phyloP scores from a whole-genome alignment of 2,329 filamentous ascomycete genomes.

The Penicillium sclerotigenum region DNA sequence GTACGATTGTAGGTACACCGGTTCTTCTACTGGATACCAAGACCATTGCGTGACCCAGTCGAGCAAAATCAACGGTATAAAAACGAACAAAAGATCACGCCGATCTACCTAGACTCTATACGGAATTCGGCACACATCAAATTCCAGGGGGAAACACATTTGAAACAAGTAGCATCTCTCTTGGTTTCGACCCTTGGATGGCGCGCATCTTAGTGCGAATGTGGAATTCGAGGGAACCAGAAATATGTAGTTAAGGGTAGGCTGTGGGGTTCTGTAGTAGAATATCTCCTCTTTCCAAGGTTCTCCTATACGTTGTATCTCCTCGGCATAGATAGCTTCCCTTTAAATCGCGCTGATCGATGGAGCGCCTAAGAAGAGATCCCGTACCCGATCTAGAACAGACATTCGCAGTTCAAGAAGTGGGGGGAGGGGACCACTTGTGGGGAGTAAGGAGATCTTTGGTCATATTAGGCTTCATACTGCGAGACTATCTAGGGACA shows the following conservation, averaged over 20 bases:
- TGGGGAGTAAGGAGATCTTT: not conserved
- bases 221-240: not conserved
- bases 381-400: slow-evolving; percentile 1
- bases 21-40: not conserved
- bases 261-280: not conserved
- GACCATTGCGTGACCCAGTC: not conserved
- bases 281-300: not conserved
- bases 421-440: not conserved
- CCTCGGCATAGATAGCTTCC: not conserved
- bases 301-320: not conserved
- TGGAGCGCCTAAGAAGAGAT: not conserved
- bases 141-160: not conserved
- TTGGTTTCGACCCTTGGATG: not conserved
- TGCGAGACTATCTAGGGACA: not conserved
- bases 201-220: not conserved
- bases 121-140: not conserved
- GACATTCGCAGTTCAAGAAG: not conserved
- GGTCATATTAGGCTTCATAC: not conserved
- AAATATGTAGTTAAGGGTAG: not conserved
- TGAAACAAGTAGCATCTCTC: not conserved
- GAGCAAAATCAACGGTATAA: not conserved
- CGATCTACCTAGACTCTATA: not conserved
- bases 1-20: not conserved
- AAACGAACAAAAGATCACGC: not conserved
- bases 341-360: not conserved